Conservation (phyloP, 169 alveolate species). For the Plasmodium billcollinsi region DNA sequence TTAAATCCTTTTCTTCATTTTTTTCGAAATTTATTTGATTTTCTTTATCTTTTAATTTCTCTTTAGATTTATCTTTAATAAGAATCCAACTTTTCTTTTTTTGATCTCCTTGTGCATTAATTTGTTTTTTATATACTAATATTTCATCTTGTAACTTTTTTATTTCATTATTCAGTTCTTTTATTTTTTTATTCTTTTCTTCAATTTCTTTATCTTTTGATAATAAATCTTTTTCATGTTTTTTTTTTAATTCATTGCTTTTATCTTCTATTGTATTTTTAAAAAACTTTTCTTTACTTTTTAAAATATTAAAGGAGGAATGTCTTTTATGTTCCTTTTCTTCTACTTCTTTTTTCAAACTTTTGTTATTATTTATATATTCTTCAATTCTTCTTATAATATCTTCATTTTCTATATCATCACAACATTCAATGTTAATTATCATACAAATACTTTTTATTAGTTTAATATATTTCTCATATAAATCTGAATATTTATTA, state of each 20-base stretch:
- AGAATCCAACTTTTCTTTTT: too few relatives aligned
- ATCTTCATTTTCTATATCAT: conserved; percentile 16
- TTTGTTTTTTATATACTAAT: not conserved
- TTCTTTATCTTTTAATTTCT: conserved; percentile 6
- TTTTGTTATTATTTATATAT: conserved; percentile 6
- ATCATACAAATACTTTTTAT: conserved; percentile 25
- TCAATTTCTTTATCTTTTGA: conserved; percentile 35
- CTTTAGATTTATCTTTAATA: not conserved
- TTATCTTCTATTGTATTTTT: conserved; percentile 1
- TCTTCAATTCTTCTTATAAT: conserved; percentile 10
- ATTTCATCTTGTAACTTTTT: conserved; percentile 21
- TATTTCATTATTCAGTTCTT: conserved; percentile 20
- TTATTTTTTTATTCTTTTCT: conserved; percentile 19
- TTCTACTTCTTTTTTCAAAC: not conserved
- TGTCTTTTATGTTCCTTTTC: not conserved
- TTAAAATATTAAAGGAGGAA: not conserved
- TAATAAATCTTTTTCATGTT: not conserved
- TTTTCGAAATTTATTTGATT: not conserved
- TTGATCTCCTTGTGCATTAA: too few relatives aligned
- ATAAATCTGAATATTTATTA: conserved; percentile 13
- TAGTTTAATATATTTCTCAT: conserved; percentile 13
- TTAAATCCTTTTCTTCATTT: conserved; percentile 12
- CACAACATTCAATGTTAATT: conserved; percentile 14
- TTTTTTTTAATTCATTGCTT: conserved; percentile 3
- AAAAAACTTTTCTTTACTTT: not conserved